A percentile compares a stretch with the other conserved stretches of the same genome.
phyloP scores from a whole-genome alignment of 1,284 basidiomycete species.

The Moesziomyces sp. region DNA sequence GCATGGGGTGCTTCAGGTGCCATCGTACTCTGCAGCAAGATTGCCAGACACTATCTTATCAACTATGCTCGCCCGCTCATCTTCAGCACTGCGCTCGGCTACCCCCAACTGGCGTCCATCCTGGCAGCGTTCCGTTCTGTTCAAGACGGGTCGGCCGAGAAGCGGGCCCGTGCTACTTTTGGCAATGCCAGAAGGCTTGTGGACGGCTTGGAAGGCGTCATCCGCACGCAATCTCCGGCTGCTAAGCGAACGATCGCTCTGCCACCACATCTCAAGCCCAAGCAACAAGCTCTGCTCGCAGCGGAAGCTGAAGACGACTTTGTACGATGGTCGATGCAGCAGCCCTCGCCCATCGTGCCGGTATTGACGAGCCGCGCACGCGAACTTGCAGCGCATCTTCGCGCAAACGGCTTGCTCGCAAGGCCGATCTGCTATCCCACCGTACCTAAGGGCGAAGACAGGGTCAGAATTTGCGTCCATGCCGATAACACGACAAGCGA shows the following conservation, averaged over 20 bases:
- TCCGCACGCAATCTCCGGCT: conserved; percentile 4
- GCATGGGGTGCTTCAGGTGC: conserved; percentile 70
- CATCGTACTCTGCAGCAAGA: conserved; percentile 78
- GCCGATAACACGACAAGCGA: conserved; percentile 77
- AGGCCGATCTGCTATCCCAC: conserved; percentile 80
- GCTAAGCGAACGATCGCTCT: conserved; percentile 13
- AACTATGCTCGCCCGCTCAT: conserved; percentile 88
- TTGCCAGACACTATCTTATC: conserved; percentile 83
- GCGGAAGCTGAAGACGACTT: conserved; percentile 11
- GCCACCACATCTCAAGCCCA: conserved; percentile 18
- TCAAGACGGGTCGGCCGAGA: conserved; percentile 75
- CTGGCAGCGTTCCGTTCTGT: conserved; percentile 83
- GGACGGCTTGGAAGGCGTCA: conserved; percentile 15
- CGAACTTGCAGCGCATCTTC: conserved; percentile 77
- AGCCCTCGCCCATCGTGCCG: conserved; percentile 80
- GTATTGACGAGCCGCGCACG: conserved; percentile 81
- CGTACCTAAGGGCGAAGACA: conserved; percentile 81
- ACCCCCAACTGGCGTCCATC: conserved; percentile 72
- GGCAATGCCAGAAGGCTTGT: conserved; percentile 11
- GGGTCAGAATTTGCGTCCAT: conserved; percentile 86
- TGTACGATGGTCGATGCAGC: conserved; percentile 41
- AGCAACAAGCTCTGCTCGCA: not conserved
- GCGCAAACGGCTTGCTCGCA: conserved; percentile 75
- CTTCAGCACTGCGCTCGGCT: conserved; percentile 56
- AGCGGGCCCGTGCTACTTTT: conserved; percentile 52